phyloP scores from a whole-genome alignment of 2,329 filamentous ascomycete species.

The Akanthomyces lecanii region DNA sequence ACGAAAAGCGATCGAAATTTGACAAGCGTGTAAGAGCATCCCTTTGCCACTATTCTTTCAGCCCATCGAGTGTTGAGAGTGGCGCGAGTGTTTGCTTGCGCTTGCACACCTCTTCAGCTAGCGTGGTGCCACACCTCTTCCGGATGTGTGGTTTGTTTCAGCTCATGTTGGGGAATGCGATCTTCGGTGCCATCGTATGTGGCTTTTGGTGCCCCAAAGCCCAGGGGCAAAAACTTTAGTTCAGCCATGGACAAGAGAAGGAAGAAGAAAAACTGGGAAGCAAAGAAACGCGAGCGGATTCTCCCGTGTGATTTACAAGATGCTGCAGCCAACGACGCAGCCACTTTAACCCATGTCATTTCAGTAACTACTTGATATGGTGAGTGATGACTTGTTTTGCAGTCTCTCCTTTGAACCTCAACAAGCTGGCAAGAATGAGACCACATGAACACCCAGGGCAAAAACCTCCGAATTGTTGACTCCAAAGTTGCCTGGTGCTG shows the following conservation, averaged over 20 bases:
- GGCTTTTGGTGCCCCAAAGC: neutral
- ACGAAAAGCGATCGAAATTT: too few species aligned
- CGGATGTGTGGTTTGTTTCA: conserved; percentile 1
- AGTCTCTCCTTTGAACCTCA: too few species aligned
- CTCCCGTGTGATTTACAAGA: too few species aligned
- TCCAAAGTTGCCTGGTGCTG: neutral
- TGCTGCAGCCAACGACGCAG: neutral
- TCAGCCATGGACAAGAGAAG: neutral
- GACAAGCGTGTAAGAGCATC: too few species aligned
- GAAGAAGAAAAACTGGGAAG: neutral
- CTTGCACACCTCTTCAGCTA: neutral
- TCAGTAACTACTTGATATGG: too few species aligned
- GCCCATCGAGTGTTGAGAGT: neutral
- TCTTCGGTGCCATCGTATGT: neutral
- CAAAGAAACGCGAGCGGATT: neutral
- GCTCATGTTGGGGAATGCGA: conserved; percentile 6
- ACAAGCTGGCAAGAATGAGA: too few species aligned
- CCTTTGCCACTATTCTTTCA: neutral
- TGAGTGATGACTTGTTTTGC: too few species aligned
- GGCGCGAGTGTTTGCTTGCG: neutral
- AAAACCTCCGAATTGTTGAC: neutral
- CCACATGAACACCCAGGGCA: neutral
- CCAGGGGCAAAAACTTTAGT: neutral
- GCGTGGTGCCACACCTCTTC: neutral
- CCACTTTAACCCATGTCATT: too few species aligned